These are phyloP conservation scores for Leishmania tropica DNA, from an alignment of 208 protist genomes.

Conservation along the genomic window DNA sequence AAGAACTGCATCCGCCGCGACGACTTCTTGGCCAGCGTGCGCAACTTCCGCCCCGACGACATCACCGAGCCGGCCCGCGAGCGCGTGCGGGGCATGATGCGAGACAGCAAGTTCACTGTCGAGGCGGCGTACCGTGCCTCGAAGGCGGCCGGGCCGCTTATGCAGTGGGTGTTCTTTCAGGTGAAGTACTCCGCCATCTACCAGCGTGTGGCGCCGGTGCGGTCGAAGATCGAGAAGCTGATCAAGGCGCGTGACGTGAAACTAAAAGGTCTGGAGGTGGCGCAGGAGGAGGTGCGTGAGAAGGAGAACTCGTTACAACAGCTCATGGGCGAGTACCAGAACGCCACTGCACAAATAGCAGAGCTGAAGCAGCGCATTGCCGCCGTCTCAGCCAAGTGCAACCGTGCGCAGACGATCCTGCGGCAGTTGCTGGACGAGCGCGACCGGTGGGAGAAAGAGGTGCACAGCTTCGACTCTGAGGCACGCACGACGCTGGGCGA, in stretches of 20 bases:
- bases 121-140: conserved; percentile 95
- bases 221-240: conserved; percentile 92
- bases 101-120: conserved; percentile 93
- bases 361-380: conserved; percentile 91
- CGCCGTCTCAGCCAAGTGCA: conserved; percentile 88
- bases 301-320: conserved; percentile 88
- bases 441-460: conserved; percentile 94
- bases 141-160: conserved; percentile 96
- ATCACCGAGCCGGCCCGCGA: conserved; percentile 67
- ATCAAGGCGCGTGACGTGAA: conserved; percentile 71
- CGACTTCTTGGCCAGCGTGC: conserved; percentile 95
- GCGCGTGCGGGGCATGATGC: conserved; percentile 81
- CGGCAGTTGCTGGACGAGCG: conserved; percentile 93
- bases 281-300: conserved; percentile 78
- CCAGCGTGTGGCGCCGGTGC: conserved; percentile 93
- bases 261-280: conserved; percentile 49
- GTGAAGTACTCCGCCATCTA: conserved; percentile 95
- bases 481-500: conserved; percentile 96
- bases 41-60: conserved; percentile 94
- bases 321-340: conserved; percentile 96
- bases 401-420: conserved; percentile 93
- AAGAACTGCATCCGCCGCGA: conserved; percentile 91
- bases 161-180: conserved; percentile 97
- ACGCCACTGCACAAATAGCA: conserved; percentile 92
- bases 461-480: conserved; percentile 80